Evolutionary conservation across 169 alveolate genomes (phyloP).

Genomic region (Perkinsus chesapeaki): DNA sequence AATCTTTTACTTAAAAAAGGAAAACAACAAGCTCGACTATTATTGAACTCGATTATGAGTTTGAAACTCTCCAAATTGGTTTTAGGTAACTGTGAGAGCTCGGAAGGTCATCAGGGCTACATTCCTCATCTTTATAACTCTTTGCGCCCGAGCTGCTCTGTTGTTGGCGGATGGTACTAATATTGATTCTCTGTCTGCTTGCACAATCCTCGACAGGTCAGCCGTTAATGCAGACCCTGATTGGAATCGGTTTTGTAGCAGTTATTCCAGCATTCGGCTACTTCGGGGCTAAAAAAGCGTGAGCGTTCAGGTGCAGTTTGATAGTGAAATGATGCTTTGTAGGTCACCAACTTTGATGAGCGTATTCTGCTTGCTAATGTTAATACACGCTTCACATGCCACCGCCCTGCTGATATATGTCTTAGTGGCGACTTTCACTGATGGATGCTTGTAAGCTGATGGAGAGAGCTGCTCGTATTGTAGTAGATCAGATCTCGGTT

Average conservation of each 20-base stretch:
- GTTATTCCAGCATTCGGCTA: background rate
- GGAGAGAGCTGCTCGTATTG: too few relatives aligned
- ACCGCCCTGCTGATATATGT: background rate
- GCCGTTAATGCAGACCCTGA: background rate
- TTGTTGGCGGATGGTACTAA: background rate
- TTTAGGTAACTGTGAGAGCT: background rate
- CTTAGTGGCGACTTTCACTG: background rate
- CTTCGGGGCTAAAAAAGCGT: background rate
- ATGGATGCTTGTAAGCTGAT: background rate
- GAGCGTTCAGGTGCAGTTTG: background rate
- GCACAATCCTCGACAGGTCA: background rate
- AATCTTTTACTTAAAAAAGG: too few relatives aligned
- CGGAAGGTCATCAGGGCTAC: background rate
- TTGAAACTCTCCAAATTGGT: background rate
- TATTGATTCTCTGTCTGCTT: background rate
- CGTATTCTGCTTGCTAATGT: background rate
- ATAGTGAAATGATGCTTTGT: background rate
- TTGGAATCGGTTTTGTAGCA: background rate
- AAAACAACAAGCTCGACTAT: too few relatives aligned
- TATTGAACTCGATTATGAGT: background rate
- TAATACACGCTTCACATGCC: background rate
- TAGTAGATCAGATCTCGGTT: too few relatives aligned
- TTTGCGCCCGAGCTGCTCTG: background rate
- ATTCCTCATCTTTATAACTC: background rate
- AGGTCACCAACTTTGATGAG: background rate